Conservation (phyloP, 805 yeast genomes). For the Nakazawaea ernobii region DNA sequence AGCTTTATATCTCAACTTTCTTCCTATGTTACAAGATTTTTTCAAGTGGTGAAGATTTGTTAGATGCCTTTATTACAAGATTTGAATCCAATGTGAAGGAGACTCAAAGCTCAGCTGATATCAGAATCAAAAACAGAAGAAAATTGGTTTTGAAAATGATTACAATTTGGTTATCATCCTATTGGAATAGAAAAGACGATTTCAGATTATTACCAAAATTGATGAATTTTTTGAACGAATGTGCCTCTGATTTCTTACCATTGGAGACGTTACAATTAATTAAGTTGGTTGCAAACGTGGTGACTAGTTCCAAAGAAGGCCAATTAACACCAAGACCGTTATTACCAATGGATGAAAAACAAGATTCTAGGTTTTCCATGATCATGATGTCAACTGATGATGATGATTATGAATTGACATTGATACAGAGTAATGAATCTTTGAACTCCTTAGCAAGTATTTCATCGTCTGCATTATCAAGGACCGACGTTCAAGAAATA, state of each 20-base stretch:
- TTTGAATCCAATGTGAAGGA: slow-evolving; percentile 44
- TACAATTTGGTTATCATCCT: slow-evolving; percentile 84
- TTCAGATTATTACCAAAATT: slow-evolving; percentile 58
- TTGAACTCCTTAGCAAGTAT: slow-evolving; percentile 7
- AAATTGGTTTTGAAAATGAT: slow-evolving; percentile 63
- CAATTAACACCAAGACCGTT: slow-evolving; percentile 45
- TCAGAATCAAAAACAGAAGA: slow-evolving; percentile 53
- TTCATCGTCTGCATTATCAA: slow-evolving; percentile 3
- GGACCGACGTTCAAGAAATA: slow-evolving; percentile 4
- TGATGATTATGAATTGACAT: slow-evolving; percentile 8
- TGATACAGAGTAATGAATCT: slow-evolving; percentile 9
- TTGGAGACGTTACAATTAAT: slow-evolving; percentile 57
- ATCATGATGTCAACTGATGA: slow-evolving; percentile 6
- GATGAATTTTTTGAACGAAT: slow-evolving; percentile 76
- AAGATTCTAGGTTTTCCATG: slow-evolving; percentile 5
- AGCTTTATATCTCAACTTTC: slow-evolving; percentile 66
- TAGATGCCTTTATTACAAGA: slow-evolving; percentile 61
- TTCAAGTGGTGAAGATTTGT: slow-evolving; percentile 57
- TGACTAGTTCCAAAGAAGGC: slow-evolving; percentile 35
- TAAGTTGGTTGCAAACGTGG: slow-evolving; percentile 56
- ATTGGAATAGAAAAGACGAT: slow-evolving; percentile 70
- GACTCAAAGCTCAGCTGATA: slow-evolving; percentile 33
- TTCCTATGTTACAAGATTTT: slow-evolving; percentile 73
- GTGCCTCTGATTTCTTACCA: slow-evolving; percentile 54
- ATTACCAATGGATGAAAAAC: slow-evolving; percentile 5